These are phyloP conservation scores for Fusarium torreyae DNA, from an alignment of 2,329 filamentous ascomycete species.

Conservation along the genomic window DNA sequence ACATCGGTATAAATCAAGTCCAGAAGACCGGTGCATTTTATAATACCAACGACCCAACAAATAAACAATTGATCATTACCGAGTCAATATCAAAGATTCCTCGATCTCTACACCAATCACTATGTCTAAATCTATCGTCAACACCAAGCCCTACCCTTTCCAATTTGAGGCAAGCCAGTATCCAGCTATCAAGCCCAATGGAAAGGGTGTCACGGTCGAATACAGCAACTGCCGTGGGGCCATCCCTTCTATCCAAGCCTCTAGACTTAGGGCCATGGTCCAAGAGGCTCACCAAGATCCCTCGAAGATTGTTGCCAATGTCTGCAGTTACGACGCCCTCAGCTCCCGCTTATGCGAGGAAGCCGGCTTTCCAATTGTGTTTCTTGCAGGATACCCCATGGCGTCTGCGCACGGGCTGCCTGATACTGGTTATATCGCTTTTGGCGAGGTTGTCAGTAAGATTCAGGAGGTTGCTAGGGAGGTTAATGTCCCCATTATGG, in stretches of 20 bases:
- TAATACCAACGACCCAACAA: not conserved
- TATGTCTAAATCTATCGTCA: constrained; percentile 36
- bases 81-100: not conserved
- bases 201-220: constrained; percentile 14
- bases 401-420: constrained; percentile 59
- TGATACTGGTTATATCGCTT: constrained; percentile 65
- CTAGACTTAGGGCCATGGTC: constrained; percentile 57
- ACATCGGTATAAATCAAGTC: constrained; percentile 14
- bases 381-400: constrained; percentile 61
- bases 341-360: constrained; percentile 62
- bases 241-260: constrained; percentile 58
- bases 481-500: constrained; percentile 59
- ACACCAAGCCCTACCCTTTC: constrained; percentile 25
- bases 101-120: not conserved
- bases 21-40: not conserved
- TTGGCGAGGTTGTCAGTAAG: constrained; percentile 62
- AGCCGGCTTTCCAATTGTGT: constrained; percentile 62
- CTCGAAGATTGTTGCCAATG: constrained; percentile 60
- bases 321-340: constrained; percentile 61
- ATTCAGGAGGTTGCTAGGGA: constrained; percentile 60
- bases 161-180: constrained; percentile 23
- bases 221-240: constrained; percentile 54
- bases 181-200: constrained; percentile 9
- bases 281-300: constrained; percentile 58
- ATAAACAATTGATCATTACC: not conserved